Evolutionary conservation across 2,329 filamentous ascomycete genomes (phyloP).

Genomic region (Fusarium dimerum): DNA sequence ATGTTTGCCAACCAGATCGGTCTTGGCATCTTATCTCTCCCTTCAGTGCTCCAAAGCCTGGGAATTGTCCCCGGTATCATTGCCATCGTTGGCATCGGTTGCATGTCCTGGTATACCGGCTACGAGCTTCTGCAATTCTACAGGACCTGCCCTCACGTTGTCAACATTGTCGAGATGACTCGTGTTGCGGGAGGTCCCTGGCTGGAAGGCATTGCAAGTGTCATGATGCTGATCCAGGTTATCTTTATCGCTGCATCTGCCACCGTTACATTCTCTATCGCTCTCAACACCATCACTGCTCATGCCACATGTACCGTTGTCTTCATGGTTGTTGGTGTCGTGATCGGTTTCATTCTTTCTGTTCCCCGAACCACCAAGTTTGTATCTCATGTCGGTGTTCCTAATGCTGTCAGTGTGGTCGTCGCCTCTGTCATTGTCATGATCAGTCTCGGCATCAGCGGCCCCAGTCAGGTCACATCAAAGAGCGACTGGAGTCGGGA

Average conservation of each 20-base stretch:
- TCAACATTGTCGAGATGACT: conserved; percentile 70
- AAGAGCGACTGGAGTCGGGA: conserved; percentile 13
- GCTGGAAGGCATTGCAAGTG: conserved; percentile 10
- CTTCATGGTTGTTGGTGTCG: conserved; percentile 14
- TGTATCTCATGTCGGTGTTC: conserved; percentile 11
- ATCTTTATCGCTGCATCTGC: conserved; percentile 21
- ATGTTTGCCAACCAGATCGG: conserved; percentile 29
- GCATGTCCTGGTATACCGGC: conserved; percentile 62
- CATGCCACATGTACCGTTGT: conserved; percentile 16
- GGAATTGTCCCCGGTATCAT: conserved; percentile 68
- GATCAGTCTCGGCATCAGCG: conserved; percentile 16
- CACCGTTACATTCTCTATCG: conserved; percentile 18
- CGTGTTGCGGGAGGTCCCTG: conserved; percentile 42
- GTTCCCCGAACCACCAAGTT: conserved; percentile 19
- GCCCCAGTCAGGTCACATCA: conserved; percentile 1
- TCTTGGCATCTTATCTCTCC: conserved; percentile 60
- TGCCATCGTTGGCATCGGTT: conserved; percentile 62
- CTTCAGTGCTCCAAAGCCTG: conserved; percentile 66
- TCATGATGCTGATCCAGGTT: conserved; percentile 24
- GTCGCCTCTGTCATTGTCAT: conserved; percentile 18
- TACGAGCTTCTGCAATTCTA: conserved; percentile 61
- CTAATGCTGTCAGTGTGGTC: conserved; percentile 19
- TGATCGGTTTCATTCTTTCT: conserved; percentile 13
- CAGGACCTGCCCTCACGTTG: conserved; percentile 64
- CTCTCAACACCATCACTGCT: conserved; percentile 20